Conservation (phyloP, 345 rosid species). For the Camelina laxa region DNA sequence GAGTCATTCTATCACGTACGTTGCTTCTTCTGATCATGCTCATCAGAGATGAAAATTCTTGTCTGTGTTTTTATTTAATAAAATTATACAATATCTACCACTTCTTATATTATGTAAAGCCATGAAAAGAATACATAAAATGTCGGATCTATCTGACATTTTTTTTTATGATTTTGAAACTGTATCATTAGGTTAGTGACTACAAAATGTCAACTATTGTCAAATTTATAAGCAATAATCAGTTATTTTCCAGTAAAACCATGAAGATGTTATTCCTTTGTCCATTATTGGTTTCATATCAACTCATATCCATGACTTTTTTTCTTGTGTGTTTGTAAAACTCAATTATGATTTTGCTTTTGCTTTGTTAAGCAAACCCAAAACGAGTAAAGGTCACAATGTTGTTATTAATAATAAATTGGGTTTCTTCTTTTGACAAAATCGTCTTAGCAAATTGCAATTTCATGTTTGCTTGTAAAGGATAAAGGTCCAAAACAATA, state of each 20-base stretch:
- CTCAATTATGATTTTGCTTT: conserved; percentile 21
- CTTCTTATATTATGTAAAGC: not conserved
- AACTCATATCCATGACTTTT: conserved; percentile 24
- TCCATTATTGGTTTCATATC: not conserved
- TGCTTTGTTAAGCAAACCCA: conserved; percentile 27
- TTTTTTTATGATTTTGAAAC: not conserved
- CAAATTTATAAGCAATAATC: not conserved
- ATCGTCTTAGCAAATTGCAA: conserved; percentile 25
- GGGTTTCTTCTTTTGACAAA: conserved; percentile 6
- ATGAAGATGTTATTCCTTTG: conserved; percentile 12
- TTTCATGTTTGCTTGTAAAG: conserved; percentile 25
- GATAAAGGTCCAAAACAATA: conserved; percentile 34
- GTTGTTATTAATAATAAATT: not conserved
- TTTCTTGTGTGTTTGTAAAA: conserved; percentile 1
- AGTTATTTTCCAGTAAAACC: not conserved
- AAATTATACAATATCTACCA: not conserved
- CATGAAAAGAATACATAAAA: not conserved
- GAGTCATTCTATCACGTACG: conserved; percentile 20
- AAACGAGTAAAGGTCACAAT: conserved; percentile 23
- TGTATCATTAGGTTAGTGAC: conserved; percentile 30
- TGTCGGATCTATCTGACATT: conserved; percentile 3
- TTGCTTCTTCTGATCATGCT: conserved; percentile 7
- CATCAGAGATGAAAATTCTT: not conserved
- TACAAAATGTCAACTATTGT: not conserved
- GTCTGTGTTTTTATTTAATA: not conserved